Conservation (phyloP, 2,329 filamentous ascomycete genomes). For the Sarocladiaceae sp. region DNA sequence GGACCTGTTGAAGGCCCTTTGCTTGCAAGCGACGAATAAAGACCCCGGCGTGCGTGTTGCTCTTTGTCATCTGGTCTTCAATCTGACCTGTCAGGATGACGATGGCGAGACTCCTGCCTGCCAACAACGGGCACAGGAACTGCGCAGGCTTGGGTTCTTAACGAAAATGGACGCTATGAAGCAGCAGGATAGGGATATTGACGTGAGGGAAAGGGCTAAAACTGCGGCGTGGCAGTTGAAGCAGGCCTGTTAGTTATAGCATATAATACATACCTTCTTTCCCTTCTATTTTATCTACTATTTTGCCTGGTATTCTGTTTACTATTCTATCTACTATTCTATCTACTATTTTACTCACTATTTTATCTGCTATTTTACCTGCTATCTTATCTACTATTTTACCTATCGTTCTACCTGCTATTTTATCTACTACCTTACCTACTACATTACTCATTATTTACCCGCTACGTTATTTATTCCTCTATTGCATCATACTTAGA, state of each 20-base stretch:
- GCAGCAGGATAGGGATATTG: constrained; percentile 67
- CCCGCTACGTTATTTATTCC: too few species aligned
- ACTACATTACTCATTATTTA: too few species aligned
- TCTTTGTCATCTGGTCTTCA: constrained; percentile 80
- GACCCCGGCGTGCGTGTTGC: constrained; percentile 71
- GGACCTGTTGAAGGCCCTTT: constrained; percentile 67
- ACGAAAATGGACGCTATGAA: constrained; percentile 58
- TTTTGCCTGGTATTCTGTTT: too few species aligned
- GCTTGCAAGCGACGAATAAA: constrained; percentile 68
- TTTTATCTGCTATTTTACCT: too few species aligned
- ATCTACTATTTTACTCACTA: too few species aligned
- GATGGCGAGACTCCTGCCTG: constrained; percentile 60
- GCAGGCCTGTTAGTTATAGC: constrained; percentile 24
- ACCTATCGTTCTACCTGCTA: too few species aligned
- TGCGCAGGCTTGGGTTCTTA: constrained; percentile 69
- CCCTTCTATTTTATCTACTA: too few species aligned
- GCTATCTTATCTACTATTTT: too few species aligned
- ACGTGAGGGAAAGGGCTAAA: constrained; percentile 81
- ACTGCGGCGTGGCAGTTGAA: constrained; percentile 71
- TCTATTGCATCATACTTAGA: too few species aligned
- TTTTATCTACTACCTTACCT: too few species aligned
- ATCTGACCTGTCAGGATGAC: constrained; percentile 81
- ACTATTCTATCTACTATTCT: too few species aligned
- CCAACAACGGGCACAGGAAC: constrained; percentile 60
- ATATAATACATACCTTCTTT: too few species aligned